Base-by-base conservation (phyloP, 208 protist genomes). In the Trypanosoma lewisi region DNA sequence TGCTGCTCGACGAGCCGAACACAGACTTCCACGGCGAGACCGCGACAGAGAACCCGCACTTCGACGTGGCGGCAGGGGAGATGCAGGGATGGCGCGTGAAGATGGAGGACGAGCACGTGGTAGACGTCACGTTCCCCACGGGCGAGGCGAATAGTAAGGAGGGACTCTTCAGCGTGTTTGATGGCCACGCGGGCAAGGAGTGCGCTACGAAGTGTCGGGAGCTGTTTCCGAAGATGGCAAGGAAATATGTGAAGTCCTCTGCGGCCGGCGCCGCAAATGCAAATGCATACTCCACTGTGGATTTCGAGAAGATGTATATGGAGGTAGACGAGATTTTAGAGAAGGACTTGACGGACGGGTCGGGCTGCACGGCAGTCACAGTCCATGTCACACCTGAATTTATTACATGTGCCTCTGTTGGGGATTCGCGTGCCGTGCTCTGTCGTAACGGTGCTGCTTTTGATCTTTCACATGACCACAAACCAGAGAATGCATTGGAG, bases 401-500 rank as follows among this genome's bases (percentile, higher is more conserved):
- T 56, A 81, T 98, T 51, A 91, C 87, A 19, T 96, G 90, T 53
- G 89, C 88, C 52, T 97, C 88, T 51, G 89, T 96, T 7, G 95
- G 95, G n/a, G 95, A 98, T 60, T 96, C 92, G 2, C 77, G 95
- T 34, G 83, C 85, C 3, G 86, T 98, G 45, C 63, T 97, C 36
- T 97, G 85, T 67, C 78, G 84, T 52, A 73, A 76, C 61, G 85
- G 85, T 11, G 70, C 54, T 30, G 82, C 87, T 42, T 71, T 97
- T 49, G 87, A 80, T 14, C 80, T 98, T 25, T 83, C 80, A 4
- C 54, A 93, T 31, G 96, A 98, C 63, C 96, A 98, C 85, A 98
- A 97, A 66, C 95, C 95, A 7, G 80, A 83, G 3, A 60, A 86
- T 50, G 57, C 65, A 27, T 58, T 17, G 39, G 93, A 98, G 72